phyloP scores from a whole-genome alignment of 202 grass and related monocot species.

The Digitaria exilis region DNA sequence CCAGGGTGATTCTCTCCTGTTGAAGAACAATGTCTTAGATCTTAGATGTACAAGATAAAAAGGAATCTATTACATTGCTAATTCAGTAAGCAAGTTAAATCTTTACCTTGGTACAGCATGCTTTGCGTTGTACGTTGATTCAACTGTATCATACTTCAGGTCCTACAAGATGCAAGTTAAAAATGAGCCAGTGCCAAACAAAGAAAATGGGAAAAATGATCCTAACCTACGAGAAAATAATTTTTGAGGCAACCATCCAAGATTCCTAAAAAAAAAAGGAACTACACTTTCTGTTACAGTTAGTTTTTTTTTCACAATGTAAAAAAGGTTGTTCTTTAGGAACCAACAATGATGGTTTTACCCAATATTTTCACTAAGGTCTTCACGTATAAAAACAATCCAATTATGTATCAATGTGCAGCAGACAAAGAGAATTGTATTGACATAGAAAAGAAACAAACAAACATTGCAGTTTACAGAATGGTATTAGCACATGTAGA shows the following conservation, averaged over 20 bases:
- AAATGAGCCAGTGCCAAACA: slow-evolving; percentile 18
- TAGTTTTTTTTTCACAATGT: neutral
- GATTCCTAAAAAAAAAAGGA: neutral
- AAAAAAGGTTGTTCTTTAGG: neutral
- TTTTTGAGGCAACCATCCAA: neutral
- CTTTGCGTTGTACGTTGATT: slow-evolving; percentile 63
- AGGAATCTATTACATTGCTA: neutral
- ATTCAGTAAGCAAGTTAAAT: neutral
- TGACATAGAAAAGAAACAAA: neutral
- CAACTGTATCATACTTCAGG: slow-evolving; percentile 65
- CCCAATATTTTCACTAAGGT: neutral
- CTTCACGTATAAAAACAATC: neutral
- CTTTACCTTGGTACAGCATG: slow-evolving; percentile 76
- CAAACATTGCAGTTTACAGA: neutral
- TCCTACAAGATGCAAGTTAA: slow-evolving; percentile 56
- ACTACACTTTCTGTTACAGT: neutral
- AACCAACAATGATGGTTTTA: neutral
- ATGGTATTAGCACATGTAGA: neutral
- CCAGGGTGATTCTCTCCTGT: slow-evolving; percentile 97
- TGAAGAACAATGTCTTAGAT: slow-evolving; percentile 10
- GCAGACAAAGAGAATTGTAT: neutral
- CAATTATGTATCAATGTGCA: neutral
- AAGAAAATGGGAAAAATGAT: neutral
- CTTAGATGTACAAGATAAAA: neutral
- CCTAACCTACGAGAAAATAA: neutral